Evolutionary conservation across 441 rosid species (phyloP).

Genomic region (Erodium chrysanthum): DNA sequence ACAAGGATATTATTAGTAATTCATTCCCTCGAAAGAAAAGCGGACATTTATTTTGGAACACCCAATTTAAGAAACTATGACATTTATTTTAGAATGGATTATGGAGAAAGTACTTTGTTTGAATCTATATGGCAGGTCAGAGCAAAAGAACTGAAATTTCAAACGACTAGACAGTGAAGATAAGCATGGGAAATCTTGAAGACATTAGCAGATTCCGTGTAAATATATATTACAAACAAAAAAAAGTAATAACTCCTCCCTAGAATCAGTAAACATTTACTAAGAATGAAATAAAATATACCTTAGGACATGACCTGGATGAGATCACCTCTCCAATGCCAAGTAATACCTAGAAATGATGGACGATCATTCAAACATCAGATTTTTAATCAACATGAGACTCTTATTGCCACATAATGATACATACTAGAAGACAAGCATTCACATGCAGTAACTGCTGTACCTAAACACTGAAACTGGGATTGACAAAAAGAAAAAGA

Average conservation of each 20-base stretch:
- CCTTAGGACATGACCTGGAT: slow-evolving; percentile 80
- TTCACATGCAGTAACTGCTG: not conserved
- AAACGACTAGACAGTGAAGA: not conserved
- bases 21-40: not conserved
- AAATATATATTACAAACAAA: not conserved
- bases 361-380: not conserved
- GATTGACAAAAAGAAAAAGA: not conserved
- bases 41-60: not conserved
- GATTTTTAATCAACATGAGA: not conserved
- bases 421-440: not conserved
- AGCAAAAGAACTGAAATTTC: not conserved
- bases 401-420: not conserved
- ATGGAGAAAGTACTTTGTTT: not conserved
- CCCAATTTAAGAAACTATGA: not conserved
- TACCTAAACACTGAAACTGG: not conserved
- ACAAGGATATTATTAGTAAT: not conserved
- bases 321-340: slow-evolving; percentile 84
- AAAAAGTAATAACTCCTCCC: not conserved
- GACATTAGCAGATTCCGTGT: not conserved
- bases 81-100: not conserved
- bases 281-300: slow-evolving; percentile 16
- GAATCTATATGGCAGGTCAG: not conserved
- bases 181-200: not conserved
- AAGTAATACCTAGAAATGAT: slow-evolving; percentile 52
- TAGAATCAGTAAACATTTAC: not conserved